These are phyloP conservation scores for Ophiostoma himal-ulmi DNA, from an alignment of 2,329 filamentous ascomycete genomes.

Conservation along the genomic window DNA sequence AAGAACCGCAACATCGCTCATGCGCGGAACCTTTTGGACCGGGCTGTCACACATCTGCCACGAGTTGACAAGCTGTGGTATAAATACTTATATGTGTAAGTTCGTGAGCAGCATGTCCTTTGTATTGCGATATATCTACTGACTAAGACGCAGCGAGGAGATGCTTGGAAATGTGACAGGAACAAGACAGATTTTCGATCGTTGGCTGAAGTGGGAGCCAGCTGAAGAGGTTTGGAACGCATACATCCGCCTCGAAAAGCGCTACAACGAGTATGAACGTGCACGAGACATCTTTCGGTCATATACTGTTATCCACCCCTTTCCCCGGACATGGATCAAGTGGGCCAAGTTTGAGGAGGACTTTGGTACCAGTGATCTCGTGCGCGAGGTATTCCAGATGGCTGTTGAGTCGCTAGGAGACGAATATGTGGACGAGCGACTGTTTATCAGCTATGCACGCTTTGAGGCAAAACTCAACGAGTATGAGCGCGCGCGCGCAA, in stretches of 20 bases:
- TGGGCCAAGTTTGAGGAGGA: constrained; percentile 98
- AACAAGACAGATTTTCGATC: constrained; percentile 87
- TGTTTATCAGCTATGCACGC: constrained; percentile 92
- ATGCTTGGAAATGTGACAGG: constrained; percentile 91
- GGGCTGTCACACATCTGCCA: constrained; percentile 86
- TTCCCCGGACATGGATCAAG: constrained; percentile 96
- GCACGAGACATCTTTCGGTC: constrained; percentile 85
- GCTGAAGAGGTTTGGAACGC: constrained; percentile 93
- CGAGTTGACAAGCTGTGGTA: constrained; percentile 97
- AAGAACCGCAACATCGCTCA: constrained; percentile 94
- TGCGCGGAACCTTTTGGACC: constrained; percentile 86
- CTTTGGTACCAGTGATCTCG: constrained; percentile 82
- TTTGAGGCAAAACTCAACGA: constrained; percentile 95
- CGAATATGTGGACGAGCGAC: constrained; percentile 90
- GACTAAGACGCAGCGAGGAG: constrained; percentile 57
- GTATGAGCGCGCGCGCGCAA: constrained; percentile 85
- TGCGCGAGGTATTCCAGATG: constrained; percentile 83
- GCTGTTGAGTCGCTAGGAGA: constrained; percentile 88
- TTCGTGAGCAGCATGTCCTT: background rate
- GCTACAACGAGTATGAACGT: constrained; percentile 85
- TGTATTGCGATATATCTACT: background rate
- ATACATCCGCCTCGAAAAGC: constrained; percentile 95
- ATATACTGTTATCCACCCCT: constrained; percentile 88
- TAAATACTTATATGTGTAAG: constrained; percentile 65
- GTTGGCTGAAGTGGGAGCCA: constrained; percentile 98